Evolutionary conservation across 2,329 filamentous ascomycete species (phyloP).

Genomic region (Talaromyces sp.): DNA sequence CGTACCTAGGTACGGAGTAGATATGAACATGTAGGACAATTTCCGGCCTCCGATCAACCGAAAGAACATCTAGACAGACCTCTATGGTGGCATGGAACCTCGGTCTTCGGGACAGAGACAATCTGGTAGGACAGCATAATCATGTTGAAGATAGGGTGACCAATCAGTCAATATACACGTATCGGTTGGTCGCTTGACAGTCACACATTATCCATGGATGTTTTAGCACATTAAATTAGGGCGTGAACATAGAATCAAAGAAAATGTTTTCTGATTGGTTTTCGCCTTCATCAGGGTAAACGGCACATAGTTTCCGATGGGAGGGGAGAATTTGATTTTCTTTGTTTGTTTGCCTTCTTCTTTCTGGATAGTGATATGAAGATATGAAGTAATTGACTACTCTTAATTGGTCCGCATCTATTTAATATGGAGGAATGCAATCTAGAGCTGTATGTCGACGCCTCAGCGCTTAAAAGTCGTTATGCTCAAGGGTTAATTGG

Average conservation of each 20-base stretch:
- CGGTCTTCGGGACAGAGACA: too few species aligned
- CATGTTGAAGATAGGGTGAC: too few species aligned
- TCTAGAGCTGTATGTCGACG: constrained; percentile 2
- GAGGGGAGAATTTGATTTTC: neutral
- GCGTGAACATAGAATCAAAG: neutral
- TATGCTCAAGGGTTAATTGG: constrained; percentile 1
- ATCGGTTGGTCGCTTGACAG: too few species aligned
- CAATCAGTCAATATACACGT: too few species aligned
- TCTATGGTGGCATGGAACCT: too few species aligned
- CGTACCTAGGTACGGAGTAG: too few species aligned
- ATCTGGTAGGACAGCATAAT: too few species aligned
- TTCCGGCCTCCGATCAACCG: too few species aligned
- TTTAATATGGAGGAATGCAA: neutral
- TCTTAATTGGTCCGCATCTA: neutral
- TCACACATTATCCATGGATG: too few species aligned
- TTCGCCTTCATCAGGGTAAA: neutral
- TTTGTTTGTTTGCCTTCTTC: neutral
- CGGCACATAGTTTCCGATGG: neutral
- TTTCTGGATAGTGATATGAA: neutral
- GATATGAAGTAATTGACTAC: neutral
- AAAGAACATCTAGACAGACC: too few species aligned
- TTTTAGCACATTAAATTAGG: neutral
- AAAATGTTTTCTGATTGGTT: neutral
- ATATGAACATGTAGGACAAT: too few species aligned
- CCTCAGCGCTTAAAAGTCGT: constrained; percentile 10